phyloP scores from a whole-genome alignment of 2,329 filamentous ascomycete species.

The Claviceps arundinis region DNA sequence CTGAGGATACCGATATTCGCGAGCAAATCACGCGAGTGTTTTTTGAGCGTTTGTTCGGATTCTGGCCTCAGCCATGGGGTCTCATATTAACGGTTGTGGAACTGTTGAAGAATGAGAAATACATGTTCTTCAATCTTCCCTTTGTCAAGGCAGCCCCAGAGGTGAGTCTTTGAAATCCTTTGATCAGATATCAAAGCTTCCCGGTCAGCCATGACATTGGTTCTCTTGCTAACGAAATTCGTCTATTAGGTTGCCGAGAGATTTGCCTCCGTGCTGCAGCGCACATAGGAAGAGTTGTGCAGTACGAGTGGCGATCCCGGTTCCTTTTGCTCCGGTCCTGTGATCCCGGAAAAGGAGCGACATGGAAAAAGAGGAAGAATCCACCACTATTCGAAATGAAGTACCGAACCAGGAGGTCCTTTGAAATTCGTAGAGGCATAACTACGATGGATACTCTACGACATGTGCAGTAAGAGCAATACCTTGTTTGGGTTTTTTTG shows the following conservation, averaged over 20 bases:
- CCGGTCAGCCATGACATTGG: too few species aligned
- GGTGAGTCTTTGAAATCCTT: slow-evolving; percentile 33
- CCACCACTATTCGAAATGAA: background rate
- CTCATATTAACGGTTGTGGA: slow-evolving; percentile 79
- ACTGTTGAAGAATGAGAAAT: slow-evolving; percentile 80
- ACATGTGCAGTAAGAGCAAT: background rate
- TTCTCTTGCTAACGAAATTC: slow-evolving; percentile 3
- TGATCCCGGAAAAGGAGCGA: background rate
- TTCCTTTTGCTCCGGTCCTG: too few species aligned
- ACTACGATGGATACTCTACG: slow-evolving; percentile 7
- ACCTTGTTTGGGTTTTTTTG: slow-evolving; percentile 5
- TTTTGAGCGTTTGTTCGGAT: slow-evolving; percentile 74
- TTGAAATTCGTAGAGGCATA: slow-evolving; percentile 6
- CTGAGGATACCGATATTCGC: slow-evolving; percentile 69
- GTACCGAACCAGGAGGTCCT: background rate
- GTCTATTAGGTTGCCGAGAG: slow-evolving; percentile 22
- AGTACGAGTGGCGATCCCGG: background rate
- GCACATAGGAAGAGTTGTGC: slow-evolving; percentile 12
- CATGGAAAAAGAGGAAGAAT: background rate
- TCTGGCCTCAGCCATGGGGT: slow-evolving; percentile 93
- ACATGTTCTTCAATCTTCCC: slow-evolving; percentile 82
- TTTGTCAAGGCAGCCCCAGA: slow-evolving; percentile 86
- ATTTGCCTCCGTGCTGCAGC: slow-evolving; percentile 22
- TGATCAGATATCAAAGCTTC: background rate
- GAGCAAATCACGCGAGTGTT: slow-evolving; percentile 85